Evolutionary conservation across 2,329 filamentous ascomycete genomes (phyloP), one percentile per base, ranked within the genome.

Genomic region (Allantophomopsis cytisporea): DNA sequence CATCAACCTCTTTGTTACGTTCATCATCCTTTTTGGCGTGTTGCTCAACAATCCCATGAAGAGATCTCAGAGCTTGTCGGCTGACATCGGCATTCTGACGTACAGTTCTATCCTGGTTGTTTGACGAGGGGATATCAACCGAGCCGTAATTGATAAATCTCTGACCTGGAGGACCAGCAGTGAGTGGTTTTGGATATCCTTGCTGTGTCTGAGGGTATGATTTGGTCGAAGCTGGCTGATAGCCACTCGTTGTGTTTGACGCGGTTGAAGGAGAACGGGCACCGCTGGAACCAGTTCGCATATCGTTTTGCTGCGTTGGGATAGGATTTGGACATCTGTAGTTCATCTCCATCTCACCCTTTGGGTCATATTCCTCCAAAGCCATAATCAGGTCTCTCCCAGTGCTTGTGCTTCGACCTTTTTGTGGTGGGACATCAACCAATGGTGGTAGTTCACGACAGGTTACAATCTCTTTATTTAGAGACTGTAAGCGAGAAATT

Each of bases 151-250:
- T 10, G 11, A 10, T 12, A 28, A 12, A 28, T 20, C 55, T 48
- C 33, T 54, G 51, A 18, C 55, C 52, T 34, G 55, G 55, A 37
- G 55, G 55, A 16, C 55, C 55, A 17, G 55, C 55, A n/a, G 53
- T 57, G 7, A 58, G 47, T 21, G 55, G 54, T 20, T 51, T 50
- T 37, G 52, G 54, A 28, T 52, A 53, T 38, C 52, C 53, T n/a
- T 23, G 28, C n/a, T 17, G n/a, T 13, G 28, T 17, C 12, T 33
- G 28, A 35, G 16, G 28, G 15, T 41, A 37, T 11, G 28, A n/a
- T 12, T 38, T 38, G 12, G 31, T 15, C 16, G 31, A 3, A 34
- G 7, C 31, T 34, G 31, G 12, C 16, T 17, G 31, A 3, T 17
- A 14, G 12, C 31, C 12, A 10, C 13, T 7, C n/a, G 36, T 6